A percentile compares a stretch with the other conserved stretches of the same genome.
phyloP scores from a whole-genome alignment of 805 yeast species.

The Brettanomyces custersianus region DNA sequence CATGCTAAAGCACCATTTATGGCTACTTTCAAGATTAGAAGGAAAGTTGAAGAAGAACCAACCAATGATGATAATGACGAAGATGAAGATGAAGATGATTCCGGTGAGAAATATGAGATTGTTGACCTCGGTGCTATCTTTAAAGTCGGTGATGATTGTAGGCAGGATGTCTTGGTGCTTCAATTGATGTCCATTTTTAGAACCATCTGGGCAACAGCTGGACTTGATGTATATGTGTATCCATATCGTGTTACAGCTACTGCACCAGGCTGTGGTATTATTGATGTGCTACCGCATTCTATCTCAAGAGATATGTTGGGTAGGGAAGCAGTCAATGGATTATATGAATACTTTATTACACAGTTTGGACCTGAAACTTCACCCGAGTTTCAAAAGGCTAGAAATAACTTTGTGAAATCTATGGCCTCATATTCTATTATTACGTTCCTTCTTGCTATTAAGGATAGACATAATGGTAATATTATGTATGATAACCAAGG shows the following conservation, averaged over 20 bases:
- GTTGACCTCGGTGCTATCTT: conserved; percentile 81
- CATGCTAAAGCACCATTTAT: conserved; percentile 98
- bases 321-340: conserved; percentile 95
- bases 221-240: conserved; percentile 83
- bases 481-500: conserved; percentile 95
- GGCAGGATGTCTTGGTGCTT: conserved; percentile 92
- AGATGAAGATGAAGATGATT: conserved; percentile 26
- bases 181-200: conserved; percentile 89
- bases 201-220: conserved; percentile 80
- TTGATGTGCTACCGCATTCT: conserved; percentile 93
- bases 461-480: conserved; percentile 97
- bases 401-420: conserved; percentile 88
- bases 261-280: conserved; percentile 98
- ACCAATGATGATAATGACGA: conserved; percentile 1
- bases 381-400: conserved; percentile 80
- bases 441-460: conserved; percentile 83
- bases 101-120: conserved; percentile 10
- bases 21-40: conserved; percentile 86
- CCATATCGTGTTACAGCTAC: conserved; percentile 97
- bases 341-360: conserved; percentile 83
- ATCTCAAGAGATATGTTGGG: conserved; percentile 97
- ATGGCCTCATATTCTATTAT: conserved; percentile 91
- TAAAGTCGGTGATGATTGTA: conserved; percentile 98
- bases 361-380: conserved; percentile 94
- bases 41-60: conserved; percentile 15